These are phyloP conservation scores for Glomus cerebriforme DNA, from an alignment of 192 early-diverging fungal genomes.

Conservation along the genomic window DNA sequence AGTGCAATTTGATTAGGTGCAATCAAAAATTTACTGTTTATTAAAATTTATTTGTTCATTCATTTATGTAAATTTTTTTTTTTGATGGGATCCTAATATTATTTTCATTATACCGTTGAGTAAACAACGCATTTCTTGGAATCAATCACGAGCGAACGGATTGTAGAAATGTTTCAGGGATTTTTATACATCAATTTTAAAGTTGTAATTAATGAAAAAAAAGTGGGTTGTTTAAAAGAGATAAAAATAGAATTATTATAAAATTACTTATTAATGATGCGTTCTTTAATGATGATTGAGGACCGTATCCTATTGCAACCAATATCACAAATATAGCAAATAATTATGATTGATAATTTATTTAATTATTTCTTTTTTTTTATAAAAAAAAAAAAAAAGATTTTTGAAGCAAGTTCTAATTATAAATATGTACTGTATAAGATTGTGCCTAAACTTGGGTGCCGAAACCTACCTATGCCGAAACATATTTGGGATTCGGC, in stretches of 20 bases:
- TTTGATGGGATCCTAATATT: slow-evolving; percentile 8
- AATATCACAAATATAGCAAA: slow-evolving; percentile 14
- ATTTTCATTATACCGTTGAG: background rate
- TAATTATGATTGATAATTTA: background rate
- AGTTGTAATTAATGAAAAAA: slow-evolving; percentile 16
- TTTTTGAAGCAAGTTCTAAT: no score
- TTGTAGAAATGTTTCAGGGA: slow-evolving; percentile 1
- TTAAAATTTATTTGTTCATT: background rate
- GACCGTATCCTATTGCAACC: slow-evolving; percentile 11
- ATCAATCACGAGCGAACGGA: slow-evolving; percentile 9
- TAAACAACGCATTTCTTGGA: slow-evolving; percentile 30
- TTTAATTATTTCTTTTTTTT: background rate
- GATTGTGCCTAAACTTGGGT: no score
- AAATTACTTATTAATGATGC: no score
- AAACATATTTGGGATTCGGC: no score
- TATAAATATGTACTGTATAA: no score
- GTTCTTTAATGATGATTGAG: no score
- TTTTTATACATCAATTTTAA: slow-evolving; percentile 13
- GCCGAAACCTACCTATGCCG: no score
- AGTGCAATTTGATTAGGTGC: background rate
- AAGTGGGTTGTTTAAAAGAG: background rate
- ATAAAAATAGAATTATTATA: no score
- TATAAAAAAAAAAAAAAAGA: no score
- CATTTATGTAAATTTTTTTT: background rate
- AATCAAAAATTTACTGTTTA: background rate